Evolutionary conservation across 805 yeast genomes (phyloP).

Genomic region (Candida nanaspora): DNA sequence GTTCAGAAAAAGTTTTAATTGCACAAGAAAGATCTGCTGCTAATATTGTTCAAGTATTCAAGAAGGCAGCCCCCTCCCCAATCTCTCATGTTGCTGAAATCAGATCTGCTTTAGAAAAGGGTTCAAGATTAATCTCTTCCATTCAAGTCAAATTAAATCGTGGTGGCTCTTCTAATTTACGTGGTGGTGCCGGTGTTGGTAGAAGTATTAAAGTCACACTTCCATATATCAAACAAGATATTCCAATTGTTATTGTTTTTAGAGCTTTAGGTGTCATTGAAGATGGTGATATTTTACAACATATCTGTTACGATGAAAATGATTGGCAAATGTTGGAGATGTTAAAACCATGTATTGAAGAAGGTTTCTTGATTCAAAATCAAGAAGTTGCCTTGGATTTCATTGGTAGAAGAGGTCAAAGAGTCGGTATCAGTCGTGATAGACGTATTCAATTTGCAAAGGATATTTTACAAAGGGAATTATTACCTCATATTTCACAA

Average conservation of each 20-base stretch:
- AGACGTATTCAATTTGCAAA: slow-evolving; percentile 98
- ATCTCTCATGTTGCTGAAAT: slow-evolving; percentile 94
- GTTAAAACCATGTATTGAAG: slow-evolving; percentile 98
- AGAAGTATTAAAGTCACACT: slow-evolving; percentile 91
- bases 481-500: slow-evolving; percentile 95
- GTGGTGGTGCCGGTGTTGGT: slow-evolving; percentile 44
- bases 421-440: slow-evolving; percentile 91
- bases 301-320: slow-evolving; percentile 93
- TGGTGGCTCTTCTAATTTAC: slow-evolving; percentile 40
- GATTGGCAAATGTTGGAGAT: slow-evolving; percentile 99
- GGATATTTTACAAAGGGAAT: slow-evolving; percentile 92
- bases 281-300: slow-evolving; percentile 97
- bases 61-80: slow-evolving; percentile 96
- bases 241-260: slow-evolving; percentile 94
- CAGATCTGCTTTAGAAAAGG: slow-evolving; percentile 94
- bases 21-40: slow-evolving; percentile 99
- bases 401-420: slow-evolving; percentile 98
- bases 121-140: slow-evolving; percentile 88
- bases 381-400: slow-evolving; percentile 96
- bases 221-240: slow-evolving; percentile 94
- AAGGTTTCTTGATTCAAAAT: slow-evolving; percentile 96
- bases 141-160: slow-evolving; percentile 81
- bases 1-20: slow-evolving; percentile 95
- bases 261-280: slow-evolving; percentile 98
- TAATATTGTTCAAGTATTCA: slow-evolving; percentile 96